phyloP scores from a whole-genome alignment of 1,139 yeast species.

The Pichia sp. region DNA sequence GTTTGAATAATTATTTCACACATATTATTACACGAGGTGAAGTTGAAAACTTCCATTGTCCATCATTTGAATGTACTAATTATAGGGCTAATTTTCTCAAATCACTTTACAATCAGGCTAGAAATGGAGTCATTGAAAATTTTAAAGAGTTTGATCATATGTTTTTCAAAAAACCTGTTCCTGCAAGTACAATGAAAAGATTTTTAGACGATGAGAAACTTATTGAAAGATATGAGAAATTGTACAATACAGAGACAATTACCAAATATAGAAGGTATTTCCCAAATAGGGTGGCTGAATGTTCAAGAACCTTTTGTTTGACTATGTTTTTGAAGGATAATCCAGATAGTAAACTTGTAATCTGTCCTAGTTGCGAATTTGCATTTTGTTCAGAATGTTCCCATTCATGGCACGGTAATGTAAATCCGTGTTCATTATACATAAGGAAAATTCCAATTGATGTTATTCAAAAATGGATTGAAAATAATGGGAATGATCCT shows the following conservation, averaged over 20 bases:
- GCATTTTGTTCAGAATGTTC: conserved; percentile 58
- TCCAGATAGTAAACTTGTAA: conserved; percentile 45
- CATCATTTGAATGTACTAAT: conserved; percentile 44
- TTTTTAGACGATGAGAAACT: not conserved
- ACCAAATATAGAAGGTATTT: conserved; percentile 40
- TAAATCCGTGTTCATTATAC: conserved; percentile 38
- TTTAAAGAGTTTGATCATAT: conserved; percentile 26
- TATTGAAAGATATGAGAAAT: conserved; percentile 31
- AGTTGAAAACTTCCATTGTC: conserved; percentile 52
- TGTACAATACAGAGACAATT: conserved; percentile 38
- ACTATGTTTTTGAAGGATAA: conserved; percentile 42
- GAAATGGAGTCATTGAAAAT: conserved; percentile 16
- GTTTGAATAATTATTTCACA: conserved; percentile 43
- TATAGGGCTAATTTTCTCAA: conserved; percentile 11
- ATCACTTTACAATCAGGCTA: not conserved
- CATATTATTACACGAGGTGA: conserved; percentile 46
- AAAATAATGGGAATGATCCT: conserved; percentile 18
- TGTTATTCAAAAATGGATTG: conserved; percentile 37
- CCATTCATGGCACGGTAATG: conserved; percentile 62
- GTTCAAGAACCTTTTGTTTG: conserved; percentile 44
- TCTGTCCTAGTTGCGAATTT: conserved; percentile 46
- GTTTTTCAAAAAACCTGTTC: conserved; percentile 37
- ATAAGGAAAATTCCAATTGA: conserved; percentile 36
- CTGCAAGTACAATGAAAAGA: conserved; percentile 29
- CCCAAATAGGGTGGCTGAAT: conserved; percentile 45